Evolutionary conservation across 257 asterid genomes (phyloP), one percentile per base, ranked within the genome.

Genomic region (Solanum habrochaites): DNA sequence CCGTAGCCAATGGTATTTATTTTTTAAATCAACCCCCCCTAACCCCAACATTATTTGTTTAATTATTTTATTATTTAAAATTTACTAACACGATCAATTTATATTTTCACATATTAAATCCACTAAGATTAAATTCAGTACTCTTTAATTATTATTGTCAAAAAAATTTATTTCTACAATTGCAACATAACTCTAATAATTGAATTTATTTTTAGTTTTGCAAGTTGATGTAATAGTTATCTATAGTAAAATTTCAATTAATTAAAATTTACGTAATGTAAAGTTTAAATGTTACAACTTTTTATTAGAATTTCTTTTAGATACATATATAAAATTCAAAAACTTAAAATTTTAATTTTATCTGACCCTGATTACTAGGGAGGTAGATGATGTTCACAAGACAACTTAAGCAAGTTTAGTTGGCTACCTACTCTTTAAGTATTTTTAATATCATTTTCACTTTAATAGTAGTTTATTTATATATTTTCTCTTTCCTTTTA

Each of bases 361-460:
- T 66, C 0, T 1, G 12, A 12, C 1, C 35, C 10, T 16, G 1
- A n/a, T n/a, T 4, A n/a, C 6, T 6, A 0, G 0, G 4, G 9
- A 20, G 11, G 14, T 6, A 13, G 7, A 37, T 12, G 7, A 71
- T 20, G 29, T 37, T 72, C 60, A 18, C 87, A 83, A 77, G 85
- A 83, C 85, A 31, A 60, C 58, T 43, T 31, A 43, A 43, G 86
- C 75, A 45, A 78, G 67, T 87, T 87, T 27, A 87, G 86, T 87
- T 88, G 87, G 91, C 91, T 89, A 86, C 75, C 90, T 71, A 81
- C 82, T 88, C 71, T 83, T 39, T 72, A 49, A 35, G 83, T 78
- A 85, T 67, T 72, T 42, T 40, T 64, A 11, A 49, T 77, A 20
- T 85, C 37, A 37, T 31, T 64, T 66, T 66, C 27, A 20, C 29